Evolutionary conservation across 257 asterid genomes (phyloP).

Genomic region (Capsicum chinense): DNA sequence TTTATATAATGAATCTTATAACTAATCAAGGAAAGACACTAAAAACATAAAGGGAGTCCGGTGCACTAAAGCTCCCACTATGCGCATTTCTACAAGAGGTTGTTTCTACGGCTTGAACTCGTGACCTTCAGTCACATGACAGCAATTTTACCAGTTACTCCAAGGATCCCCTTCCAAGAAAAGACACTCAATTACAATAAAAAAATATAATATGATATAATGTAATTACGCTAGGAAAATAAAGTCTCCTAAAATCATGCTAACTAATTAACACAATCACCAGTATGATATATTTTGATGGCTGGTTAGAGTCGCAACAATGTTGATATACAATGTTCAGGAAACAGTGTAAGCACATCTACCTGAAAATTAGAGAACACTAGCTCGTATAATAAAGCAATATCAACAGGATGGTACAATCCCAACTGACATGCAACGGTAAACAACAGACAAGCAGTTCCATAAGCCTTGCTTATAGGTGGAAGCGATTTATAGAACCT

Average conservation of each 20-base stretch:
- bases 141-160: too few relatives aligned
- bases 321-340: not conserved
- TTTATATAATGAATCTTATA: slow-evolving; percentile 5
- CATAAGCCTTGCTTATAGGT: slow-evolving; percentile 88
- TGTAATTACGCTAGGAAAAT: not conserved
- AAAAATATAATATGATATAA: not conserved
- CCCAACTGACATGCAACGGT: slow-evolving; percentile 71
- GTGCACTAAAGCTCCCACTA: too few relatives aligned
- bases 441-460: slow-evolving; percentile 72
- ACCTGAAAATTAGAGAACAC: slow-evolving; percentile 74
- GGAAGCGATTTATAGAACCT: slow-evolving; percentile 93
- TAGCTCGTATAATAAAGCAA: slow-evolving; percentile 56
- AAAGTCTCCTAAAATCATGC: not conserved
- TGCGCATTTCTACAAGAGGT: too few relatives aligned
- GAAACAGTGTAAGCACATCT: slow-evolving; percentile 32
- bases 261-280: not conserved
- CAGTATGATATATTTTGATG: slow-evolving; percentile 11
- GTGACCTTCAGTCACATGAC: too few relatives aligned
- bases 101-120: too few relatives aligned
- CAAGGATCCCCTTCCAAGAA: too few relatives aligned
- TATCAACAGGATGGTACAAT: slow-evolving; percentile 50
- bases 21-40: slow-evolving; percentile 4
- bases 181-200: not conserved
- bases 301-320: not conserved
- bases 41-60: too few relatives aligned